These are phyloP conservation scores for Ceratobasidium sp. DNA, from an alignment of 1,284 basidiomycete genomes.

Conservation along the genomic window DNA sequence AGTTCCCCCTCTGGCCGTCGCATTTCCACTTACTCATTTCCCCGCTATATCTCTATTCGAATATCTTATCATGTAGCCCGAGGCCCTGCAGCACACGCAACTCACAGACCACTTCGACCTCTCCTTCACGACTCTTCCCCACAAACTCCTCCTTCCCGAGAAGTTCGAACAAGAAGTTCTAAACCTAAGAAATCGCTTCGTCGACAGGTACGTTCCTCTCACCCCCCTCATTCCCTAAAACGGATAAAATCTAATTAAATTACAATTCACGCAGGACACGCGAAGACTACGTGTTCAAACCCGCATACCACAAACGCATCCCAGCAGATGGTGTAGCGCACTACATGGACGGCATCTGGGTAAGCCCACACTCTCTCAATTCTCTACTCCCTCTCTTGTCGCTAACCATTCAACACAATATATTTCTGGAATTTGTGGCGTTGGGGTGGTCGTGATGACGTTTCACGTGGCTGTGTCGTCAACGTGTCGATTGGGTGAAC, in stretches of 20 bases:
- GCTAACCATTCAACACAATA: neutral
- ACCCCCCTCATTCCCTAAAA: neutral
- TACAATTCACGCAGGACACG: conserved; percentile 62
- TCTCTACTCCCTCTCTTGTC: neutral
- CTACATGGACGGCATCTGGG: conserved; percentile 99
- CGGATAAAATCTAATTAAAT: no score
- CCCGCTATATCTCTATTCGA: no score
- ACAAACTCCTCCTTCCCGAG: conserved; percentile 90
- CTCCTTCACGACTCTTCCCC: conserved; percentile 91
- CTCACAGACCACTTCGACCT: conserved; percentile 97
- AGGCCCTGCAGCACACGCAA: conserved; percentile 83
- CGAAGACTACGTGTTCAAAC: conserved; percentile 89
- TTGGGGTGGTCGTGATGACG: conserved; percentile 2
- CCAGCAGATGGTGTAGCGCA: conserved; percentile 97
- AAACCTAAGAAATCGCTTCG: conserved; percentile 83
- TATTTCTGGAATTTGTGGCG: no score
- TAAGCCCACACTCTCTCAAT: no score
- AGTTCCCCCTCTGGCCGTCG: neutral
- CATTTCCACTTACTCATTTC: no score
- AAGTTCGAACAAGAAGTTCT: conserved; percentile 89
- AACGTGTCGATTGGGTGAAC: conserved; percentile 7
- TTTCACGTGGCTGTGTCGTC: neutral
- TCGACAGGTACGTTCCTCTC: conserved; percentile 60
- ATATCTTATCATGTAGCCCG: conserved; percentile 66
- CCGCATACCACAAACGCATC: conserved; percentile 96